Base-by-base conservation (phyloP, 2,329 filamentous ascomycete genomes). In the Hymenoscyphus fraxineus region DNA sequence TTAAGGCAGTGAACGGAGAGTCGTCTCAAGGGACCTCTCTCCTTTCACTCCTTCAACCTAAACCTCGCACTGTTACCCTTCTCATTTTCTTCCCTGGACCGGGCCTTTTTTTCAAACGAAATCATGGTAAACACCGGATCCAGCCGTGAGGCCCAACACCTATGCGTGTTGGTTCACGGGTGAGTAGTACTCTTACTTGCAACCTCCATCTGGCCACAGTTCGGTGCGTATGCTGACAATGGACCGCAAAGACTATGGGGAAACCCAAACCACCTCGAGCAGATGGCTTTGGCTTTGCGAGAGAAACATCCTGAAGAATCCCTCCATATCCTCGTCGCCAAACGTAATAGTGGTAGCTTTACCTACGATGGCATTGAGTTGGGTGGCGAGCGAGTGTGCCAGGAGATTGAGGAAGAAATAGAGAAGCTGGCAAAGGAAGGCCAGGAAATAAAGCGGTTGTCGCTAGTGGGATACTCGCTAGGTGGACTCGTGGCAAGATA, bases 401-500 rank as follows among this genome's bases (percentile, higher is more conserved):
- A 82, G 66, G 87, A 90, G 78, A 88, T 90, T 64, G 85, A 89
- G 73, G 82, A 89, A 70, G 82, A 88, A 71, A 74, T 90, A 63
- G 81, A 82, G 63, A 75, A 76, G 56, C 82, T 88, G 60, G 82
- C 84, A 59, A 78, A 79, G 54, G 80, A 82, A 35, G 93, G 92
- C 27, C 85, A 89, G 69, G 83, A 85, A 54, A 89, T 97, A 72
- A 88, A 80, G 58, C 96, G 93, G 78, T 81, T 98, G 68, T 97
- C 93, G 75, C 81, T 98, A 51, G 84, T 94, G 55, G 94, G 94
- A 47, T 97, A 98, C 76, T 96, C 92, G 0, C 82, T 97, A 1
- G 94, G 94, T 57, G 94, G 94, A 0, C 80, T 98, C 6, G 87
- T 98, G 4, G 88, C 92, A 10, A 85, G 94, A 65, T 98, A 97